Conservation (phyloP, 2,329 filamentous ascomycete genomes). For the Aureobasidium sp. region DNA sequence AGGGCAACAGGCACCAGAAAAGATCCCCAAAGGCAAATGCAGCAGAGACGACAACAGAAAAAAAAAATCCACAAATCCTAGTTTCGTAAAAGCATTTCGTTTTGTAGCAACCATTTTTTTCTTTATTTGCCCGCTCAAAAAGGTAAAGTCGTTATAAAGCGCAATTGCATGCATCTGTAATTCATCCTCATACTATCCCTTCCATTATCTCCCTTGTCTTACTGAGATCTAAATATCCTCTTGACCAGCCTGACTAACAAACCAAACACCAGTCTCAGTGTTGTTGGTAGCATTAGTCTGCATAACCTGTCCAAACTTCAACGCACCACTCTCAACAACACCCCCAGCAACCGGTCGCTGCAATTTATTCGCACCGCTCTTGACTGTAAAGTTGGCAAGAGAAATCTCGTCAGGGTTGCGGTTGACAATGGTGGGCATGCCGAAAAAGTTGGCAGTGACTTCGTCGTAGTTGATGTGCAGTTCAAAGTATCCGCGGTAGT, state of each 20-base stretch:
- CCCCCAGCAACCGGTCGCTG: slow-evolving; percentile 44
- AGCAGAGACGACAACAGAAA: no score
- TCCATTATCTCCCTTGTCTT: neutral
- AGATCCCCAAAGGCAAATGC: no score
- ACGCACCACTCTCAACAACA: slow-evolving; percentile 49
- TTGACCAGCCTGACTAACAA: slow-evolving; percentile 16
- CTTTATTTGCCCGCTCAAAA: no score
- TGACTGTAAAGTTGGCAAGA: slow-evolving; percentile 64
- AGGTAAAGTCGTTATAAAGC: neutral
- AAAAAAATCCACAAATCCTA: no score
- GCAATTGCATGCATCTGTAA: neutral
- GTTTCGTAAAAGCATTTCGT: no score
- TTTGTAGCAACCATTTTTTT: no score
- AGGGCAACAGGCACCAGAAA: no score
- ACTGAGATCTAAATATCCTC: slow-evolving; percentile 1
- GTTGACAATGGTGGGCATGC: slow-evolving; percentile 51
- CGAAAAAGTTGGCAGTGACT: slow-evolving; percentile 60
- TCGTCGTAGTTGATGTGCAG: slow-evolving; percentile 51
- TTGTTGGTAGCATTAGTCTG: slow-evolving; percentile 32
- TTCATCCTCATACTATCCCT: neutral
- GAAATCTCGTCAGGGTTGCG: slow-evolving; percentile 59
- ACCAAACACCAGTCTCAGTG: slow-evolving; percentile 27
- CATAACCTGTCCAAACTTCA: slow-evolving; percentile 43
- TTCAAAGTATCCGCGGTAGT: slow-evolving; percentile 68
- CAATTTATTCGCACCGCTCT: slow-evolving; percentile 54